phyloP scores from a whole-genome alignment of 2,329 filamentous ascomycete species.

The Xylaria sp. region DNA sequence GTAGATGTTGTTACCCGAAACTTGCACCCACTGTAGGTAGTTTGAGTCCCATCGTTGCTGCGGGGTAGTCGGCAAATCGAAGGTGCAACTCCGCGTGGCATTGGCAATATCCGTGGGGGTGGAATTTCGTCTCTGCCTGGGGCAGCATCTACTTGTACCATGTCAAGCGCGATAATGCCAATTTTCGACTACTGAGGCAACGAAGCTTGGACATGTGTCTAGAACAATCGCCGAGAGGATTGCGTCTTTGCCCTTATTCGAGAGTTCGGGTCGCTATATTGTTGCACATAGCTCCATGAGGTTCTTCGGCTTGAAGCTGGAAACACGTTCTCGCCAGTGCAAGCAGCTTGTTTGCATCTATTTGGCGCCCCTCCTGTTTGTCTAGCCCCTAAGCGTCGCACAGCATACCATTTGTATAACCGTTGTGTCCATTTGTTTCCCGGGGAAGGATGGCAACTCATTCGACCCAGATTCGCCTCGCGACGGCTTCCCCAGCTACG shows the following conservation, averaged over 20 bases:
- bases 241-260: background rate
- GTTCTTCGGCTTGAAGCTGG: background rate
- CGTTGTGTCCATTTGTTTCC: background rate
- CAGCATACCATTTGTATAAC: background rate
- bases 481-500: constrained; percentile 66
- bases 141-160: background rate
- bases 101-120: background rate
- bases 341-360: background rate
- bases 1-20: background rate
- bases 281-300: background rate
- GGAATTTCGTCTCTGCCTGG: background rate
- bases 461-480: constrained; percentile 59
- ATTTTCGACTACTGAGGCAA: background rate
- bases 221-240: no score
- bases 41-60: background rate
- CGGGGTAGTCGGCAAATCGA: constrained; percentile 27
- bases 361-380: background rate
- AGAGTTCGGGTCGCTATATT: background rate
- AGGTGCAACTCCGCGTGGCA: background rate
- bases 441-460: constrained; percentile 28
- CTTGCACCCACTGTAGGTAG: background rate
- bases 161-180: background rate
- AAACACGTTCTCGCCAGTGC: background rate
- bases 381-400: background rate
- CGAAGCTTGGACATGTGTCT: no score